Evolutionary conservation across 805 yeast species (phyloP).

Genomic region (Pichia manshurica): DNA sequence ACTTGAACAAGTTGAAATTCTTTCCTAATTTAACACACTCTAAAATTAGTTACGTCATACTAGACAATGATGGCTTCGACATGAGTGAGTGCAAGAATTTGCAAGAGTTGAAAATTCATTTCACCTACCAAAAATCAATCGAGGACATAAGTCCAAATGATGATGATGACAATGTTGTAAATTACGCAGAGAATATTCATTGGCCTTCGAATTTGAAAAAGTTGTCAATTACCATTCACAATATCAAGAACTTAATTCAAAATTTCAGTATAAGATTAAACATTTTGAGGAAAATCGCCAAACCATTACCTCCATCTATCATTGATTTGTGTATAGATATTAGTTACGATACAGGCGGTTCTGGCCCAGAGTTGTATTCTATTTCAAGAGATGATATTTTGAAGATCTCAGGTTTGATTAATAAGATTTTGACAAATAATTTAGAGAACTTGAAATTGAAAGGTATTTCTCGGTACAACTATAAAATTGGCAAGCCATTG

Average conservation of each 20-base stretch:
- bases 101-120: constrained; percentile 28
- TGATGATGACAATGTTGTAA: constrained; percentile 1
- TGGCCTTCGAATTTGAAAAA: constrained; percentile 28
- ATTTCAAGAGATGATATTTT: constrained; percentile 27
- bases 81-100: constrained; percentile 23
- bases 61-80: constrained; percentile 27
- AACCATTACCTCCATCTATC: constrained; percentile 26
- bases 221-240: constrained; percentile 27
- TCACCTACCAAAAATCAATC: constrained; percentile 21
- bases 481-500: constrained; percentile 27
- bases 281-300: constrained; percentile 24
- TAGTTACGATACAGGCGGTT: constrained; percentile 29
- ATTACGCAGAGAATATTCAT: constrained; percentile 14
- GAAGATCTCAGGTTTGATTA: constrained; percentile 24
- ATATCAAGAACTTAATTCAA: constrained; percentile 25
- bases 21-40: constrained; percentile 29
- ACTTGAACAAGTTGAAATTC: constrained; percentile 21
- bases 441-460: constrained; percentile 26
- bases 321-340: constrained; percentile 28
- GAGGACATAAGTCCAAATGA: constrained; percentile 12
- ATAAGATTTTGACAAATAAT: constrained; percentile 23
- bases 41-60: constrained; percentile 27
- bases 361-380: constrained; percentile 26
- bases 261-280: constrained; percentile 26
- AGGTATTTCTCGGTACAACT: constrained; percentile 29